Conservation (phyloP, 495 filamentous ascomycete genomes). For the Penicillium herquei region DNA sequence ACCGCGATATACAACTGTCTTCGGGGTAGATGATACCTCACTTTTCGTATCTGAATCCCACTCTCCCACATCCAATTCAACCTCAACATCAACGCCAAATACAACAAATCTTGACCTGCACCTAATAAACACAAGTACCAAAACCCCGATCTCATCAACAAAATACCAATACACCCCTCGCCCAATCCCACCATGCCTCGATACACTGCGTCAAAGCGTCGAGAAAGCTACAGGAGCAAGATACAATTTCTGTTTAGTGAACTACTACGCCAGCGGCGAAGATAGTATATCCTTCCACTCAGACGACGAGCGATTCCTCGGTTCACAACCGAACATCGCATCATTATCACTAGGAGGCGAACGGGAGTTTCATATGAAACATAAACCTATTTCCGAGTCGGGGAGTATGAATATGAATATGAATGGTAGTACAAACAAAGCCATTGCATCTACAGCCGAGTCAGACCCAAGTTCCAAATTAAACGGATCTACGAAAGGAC, state of each 20-base stretch:
- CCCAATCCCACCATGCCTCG: constrained; percentile 65
- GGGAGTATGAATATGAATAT: not conserved
- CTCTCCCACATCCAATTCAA: not conserved
- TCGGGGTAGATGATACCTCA: constrained; percentile 64
- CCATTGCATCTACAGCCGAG: not conserved
- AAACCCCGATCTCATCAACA: constrained; percentile 34
- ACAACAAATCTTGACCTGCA: constrained; percentile 14
- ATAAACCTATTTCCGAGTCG: constrained; percentile 47
- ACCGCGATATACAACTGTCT: constrained; percentile 69
- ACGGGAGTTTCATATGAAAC: constrained; percentile 70
- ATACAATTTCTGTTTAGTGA: constrained; percentile 75
- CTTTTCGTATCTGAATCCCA: constrained; percentile 21
- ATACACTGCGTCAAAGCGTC: constrained; percentile 51
- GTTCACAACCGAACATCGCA: constrained; percentile 63
- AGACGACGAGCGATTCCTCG: constrained; percentile 74
- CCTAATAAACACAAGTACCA: constrained; percentile 31
- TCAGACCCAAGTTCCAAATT: not conserved
- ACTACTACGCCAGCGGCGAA: constrained; percentile 68
- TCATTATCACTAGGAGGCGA: constrained; percentile 65
- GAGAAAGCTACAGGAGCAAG: constrained; percentile 52
- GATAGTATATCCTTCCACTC: constrained; percentile 75
- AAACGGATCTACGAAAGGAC: no score
- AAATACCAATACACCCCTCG: constrained; percentile 59
- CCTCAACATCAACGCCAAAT: not conserved
- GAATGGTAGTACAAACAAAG: constrained; percentile 8